Conservation (phyloP, 306 rosid genomes). For the Prunus kanzakura region DNA sequence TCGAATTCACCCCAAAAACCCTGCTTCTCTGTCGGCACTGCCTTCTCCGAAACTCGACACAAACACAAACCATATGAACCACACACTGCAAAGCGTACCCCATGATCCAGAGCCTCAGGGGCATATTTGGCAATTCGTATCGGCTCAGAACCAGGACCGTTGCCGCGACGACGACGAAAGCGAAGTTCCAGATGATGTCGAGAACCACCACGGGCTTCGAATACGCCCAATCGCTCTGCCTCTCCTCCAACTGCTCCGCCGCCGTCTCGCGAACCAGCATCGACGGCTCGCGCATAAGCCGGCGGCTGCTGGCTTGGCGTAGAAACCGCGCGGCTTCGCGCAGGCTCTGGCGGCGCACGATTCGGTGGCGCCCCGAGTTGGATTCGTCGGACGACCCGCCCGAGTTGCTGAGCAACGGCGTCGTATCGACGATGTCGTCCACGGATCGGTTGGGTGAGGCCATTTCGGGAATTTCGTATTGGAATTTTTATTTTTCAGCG, state of each 20-base stretch:
- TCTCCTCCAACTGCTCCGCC: constrained; percentile 91
- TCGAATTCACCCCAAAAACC: constrained; percentile 11
- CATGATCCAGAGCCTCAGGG: constrained; percentile 72
- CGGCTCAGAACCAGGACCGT: constrained; percentile 52
- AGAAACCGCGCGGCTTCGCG: constrained; percentile 88
- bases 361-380: constrained; percentile 51
- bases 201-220: constrained; percentile 89
- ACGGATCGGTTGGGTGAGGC: constrained; percentile 62
- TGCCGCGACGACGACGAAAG: constrained; percentile 66
- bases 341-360: constrained; percentile 66
- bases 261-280: constrained; percentile 86
- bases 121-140: constrained; percentile 63
- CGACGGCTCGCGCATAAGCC: constrained; percentile 93
- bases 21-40: constrained; percentile 36
- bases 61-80: constrained; percentile 78
- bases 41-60: constrained; percentile 63
- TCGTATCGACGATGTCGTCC: constrained; percentile 65
- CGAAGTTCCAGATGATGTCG: constrained; percentile 82
- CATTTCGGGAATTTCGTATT: constrained; percentile 24
- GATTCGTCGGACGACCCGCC: constrained; percentile 53
- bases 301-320: constrained; percentile 80
- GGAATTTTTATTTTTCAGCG: not conserved
- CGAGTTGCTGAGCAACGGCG: constrained; percentile 59
- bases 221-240: constrained; percentile 98
- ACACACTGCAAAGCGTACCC: constrained; percentile 81